Evolutionary conservation across 2,329 filamentous ascomycete genomes (phyloP), one percentile per base, ranked within the genome.

Genomic region (Aspergillus spinulosporus): DNA sequence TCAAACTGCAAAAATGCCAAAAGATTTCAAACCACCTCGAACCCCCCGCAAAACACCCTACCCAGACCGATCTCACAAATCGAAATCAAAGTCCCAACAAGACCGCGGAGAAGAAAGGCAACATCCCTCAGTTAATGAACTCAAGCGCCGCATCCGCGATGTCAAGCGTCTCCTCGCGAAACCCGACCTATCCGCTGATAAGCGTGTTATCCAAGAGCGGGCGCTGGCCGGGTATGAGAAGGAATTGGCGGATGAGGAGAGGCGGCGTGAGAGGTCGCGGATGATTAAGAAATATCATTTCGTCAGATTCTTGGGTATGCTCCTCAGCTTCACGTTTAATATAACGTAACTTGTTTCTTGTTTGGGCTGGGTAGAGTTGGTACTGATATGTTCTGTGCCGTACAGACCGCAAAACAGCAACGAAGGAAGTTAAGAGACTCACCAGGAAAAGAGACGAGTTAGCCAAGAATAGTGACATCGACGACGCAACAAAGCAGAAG

Each of bases 211-310:
- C 57, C 82, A 84, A 62, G 84, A 87, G 68, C 78, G 84, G 44
- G 84, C 84, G 49, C 67, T 87, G 26, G 76, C 76, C 54, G 80
- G 79, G 1, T 82, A 82, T 54, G 75, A 84, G 64, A 78, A 80
- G 51, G 84, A 87, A 60, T 68, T 87, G 50, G 75, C 73, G n/a
- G 75, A 79, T 26, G 76, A 78, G 54, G 75, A 78, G 54, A 68
- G 71, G 26, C 78, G 80, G 52, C 76, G 82, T 62, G 73, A 79
- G 62, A 76, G 78, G 62, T 77, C 76, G 47, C 79, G 81, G 58
- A 80, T 85, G 74, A 85, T 87, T 57, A 76, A 77, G 57, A 81
- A 80, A 66, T 88, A 86, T 66, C 84, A 87, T 66, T 86, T 85
- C 72, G 80, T 87, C n/a, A 73, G 84, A n/a, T 88, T 87, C 66